Percentiles rank a stretch among this genome's conserved stretches.
Conservation (phyloP, 352 stramenopile species). For the Pythium volutum region DNA sequence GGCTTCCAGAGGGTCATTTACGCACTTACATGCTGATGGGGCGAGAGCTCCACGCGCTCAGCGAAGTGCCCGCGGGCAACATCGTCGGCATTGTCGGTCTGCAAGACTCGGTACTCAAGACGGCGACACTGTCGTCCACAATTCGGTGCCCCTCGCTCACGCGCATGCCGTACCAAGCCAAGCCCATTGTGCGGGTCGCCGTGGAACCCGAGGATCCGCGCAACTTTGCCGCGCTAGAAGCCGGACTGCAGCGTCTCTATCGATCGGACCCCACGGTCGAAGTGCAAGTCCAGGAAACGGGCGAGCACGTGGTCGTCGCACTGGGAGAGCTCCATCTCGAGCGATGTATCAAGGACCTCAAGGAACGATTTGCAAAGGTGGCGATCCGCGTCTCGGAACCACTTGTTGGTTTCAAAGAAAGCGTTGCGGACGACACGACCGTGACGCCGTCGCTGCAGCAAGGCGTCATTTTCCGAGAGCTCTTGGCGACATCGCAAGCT, state of each 20-base stretch:
- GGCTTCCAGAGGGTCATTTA: slow-evolving; percentile 42
- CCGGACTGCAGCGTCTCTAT: slow-evolving; percentile 89
- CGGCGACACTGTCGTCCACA: slow-evolving; percentile 82
- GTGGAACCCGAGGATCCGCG: slow-evolving; percentile 87
- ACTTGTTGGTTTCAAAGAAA: slow-evolving; percentile 90
- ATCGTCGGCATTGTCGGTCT: slow-evolving; percentile 88
- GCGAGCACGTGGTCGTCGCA: slow-evolving; percentile 89
- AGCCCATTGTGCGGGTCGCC: slow-evolving; percentile 91
- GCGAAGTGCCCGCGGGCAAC: slow-evolving; percentile 84
- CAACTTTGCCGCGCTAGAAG: slow-evolving; percentile 83
- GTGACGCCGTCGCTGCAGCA: slow-evolving; percentile 58
- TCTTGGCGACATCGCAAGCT: slow-evolving; percentile 32
- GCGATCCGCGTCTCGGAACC: slow-evolving; percentile 81
- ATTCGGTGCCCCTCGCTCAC: slow-evolving; percentile 80
- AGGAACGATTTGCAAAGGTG: slow-evolving; percentile 86
- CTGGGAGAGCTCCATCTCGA: slow-evolving; percentile 91
- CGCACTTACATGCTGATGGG: slow-evolving; percentile 94
- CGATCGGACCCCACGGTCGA: slow-evolving; percentile 92
- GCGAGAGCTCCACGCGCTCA: slow-evolving; percentile 73
- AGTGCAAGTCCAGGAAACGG: slow-evolving; percentile 86
- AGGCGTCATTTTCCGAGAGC: slow-evolving; percentile 66
- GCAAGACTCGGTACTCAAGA: slow-evolving; percentile 88
- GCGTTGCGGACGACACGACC: slow-evolving; percentile 47
- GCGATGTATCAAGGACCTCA: slow-evolving; percentile 89
- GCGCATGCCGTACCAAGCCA: slow-evolving; percentile 88